Percentiles rank a stretch among this genome's conserved stretches.
Evolutionary conservation across 2,329 filamentous ascomycete genomes (phyloP).

Genomic region (Fusarium chlamydosporum): DNA sequence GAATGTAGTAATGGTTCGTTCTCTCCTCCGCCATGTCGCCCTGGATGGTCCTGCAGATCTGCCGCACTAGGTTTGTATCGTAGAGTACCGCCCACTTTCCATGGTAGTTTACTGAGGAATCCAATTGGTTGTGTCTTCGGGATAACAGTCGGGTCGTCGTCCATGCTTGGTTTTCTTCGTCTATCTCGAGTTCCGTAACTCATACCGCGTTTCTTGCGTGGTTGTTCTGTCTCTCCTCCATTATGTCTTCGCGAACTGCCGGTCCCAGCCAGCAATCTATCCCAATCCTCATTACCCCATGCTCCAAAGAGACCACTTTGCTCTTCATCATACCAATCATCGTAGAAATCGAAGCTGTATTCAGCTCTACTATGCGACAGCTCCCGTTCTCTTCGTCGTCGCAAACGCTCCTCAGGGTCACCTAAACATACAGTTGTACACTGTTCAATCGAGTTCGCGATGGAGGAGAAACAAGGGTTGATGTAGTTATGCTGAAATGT

Average conservation of each 20-base stretch:
- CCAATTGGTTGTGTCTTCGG: conserved; percentile 88
- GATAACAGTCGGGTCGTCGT: conserved; percentile 89
- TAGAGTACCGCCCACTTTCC: conserved; percentile 84
- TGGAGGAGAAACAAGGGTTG: conserved; percentile 79
- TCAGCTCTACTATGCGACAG: conserved; percentile 76
- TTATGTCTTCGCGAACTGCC: conserved; percentile 61
- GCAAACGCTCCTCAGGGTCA: conserved; percentile 79
- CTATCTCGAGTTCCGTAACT: conserved; percentile 82
- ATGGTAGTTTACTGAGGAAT: conserved; percentile 86
- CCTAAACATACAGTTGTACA: conserved; percentile 80
- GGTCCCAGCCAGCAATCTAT: conserved; percentile 81
- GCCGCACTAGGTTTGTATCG: conserved; percentile 93
- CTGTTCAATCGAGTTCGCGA: conserved; percentile 77
- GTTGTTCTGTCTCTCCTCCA: conserved; percentile 67
- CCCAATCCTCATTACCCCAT: conserved; percentile 88
- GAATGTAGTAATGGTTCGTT: conserved; percentile 76
- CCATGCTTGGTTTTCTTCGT: conserved; percentile 62
- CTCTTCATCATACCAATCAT: conserved; percentile 87
- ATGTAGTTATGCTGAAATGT: conserved; percentile 89
- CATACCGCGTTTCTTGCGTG: conserved; percentile 83
- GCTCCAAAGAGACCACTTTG: conserved; percentile 71
- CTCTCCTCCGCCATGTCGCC: conserved; percentile 68
- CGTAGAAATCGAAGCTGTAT: conserved; percentile 95
- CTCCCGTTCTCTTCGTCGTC: conserved; percentile 75
- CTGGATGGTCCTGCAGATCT: conserved; percentile 89